These are phyloP conservation scores for Apiosordaria backusii DNA, from an alignment of 495 filamentous ascomycete species.

Conservation along the genomic window DNA sequence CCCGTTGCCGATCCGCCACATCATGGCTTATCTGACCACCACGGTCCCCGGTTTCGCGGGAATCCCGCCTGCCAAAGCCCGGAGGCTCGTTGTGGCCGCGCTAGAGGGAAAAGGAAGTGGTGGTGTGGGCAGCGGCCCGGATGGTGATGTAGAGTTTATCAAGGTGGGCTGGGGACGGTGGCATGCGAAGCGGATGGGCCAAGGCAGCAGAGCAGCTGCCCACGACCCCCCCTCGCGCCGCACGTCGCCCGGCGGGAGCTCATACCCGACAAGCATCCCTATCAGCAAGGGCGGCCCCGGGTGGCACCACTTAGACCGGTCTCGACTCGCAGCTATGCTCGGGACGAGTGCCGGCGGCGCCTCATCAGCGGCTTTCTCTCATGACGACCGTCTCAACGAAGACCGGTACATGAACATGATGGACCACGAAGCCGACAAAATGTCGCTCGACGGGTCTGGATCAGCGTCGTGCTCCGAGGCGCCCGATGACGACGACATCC, in stretches of 20 bases:
- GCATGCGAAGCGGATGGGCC: constrained; percentile 75
- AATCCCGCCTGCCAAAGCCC: constrained; percentile 87
- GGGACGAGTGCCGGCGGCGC: constrained; percentile 55
- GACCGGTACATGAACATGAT: constrained; percentile 64
- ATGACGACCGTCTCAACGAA: constrained; percentile 56
- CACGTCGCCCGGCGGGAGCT: constrained; percentile 47
- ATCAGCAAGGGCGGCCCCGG: constrained; percentile 54
- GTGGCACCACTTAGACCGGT: constrained; percentile 45
- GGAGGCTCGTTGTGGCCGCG: constrained; percentile 80
- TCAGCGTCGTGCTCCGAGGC: constrained; percentile 71
- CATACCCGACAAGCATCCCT: constrained; percentile 60
- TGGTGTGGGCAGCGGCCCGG: constrained; percentile 59
- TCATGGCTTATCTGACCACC: constrained; percentile 89
- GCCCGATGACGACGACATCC: constrained; percentile 67
- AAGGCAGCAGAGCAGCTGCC: constrained; percentile 39
- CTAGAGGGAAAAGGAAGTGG: constrained; percentile 69
- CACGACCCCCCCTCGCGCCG: constrained; percentile 47
- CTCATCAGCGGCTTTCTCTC: constrained; percentile 60
- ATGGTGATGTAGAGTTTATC: constrained; percentile 82
- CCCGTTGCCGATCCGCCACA: constrained; percentile 86
- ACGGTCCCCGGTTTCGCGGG: constrained; percentile 89
- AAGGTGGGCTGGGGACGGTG: constrained; percentile 98
- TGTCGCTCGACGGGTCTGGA: constrained; percentile 77
- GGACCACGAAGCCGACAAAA: constrained; percentile 90
- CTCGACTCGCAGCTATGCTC: constrained; percentile 42